Evolutionary conservation across 805 yeast species (phyloP).

Genomic region (Metschnikowia vanudenii): DNA sequence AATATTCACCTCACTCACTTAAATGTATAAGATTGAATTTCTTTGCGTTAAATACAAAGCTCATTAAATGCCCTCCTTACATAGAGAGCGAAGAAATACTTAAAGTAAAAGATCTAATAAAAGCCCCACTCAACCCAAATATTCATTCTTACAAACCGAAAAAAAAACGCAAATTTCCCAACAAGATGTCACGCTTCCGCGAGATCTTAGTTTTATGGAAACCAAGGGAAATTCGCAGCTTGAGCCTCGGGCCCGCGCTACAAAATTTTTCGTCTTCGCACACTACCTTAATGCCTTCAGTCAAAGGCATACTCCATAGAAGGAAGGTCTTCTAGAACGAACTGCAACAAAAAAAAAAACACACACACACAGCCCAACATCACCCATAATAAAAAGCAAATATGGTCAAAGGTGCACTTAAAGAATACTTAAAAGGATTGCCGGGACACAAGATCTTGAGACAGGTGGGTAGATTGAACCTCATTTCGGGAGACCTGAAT

Average conservation of each 20-base stretch:
- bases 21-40: too few relatives aligned
- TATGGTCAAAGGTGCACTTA: slow-evolving; percentile 3
- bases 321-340: neutral
- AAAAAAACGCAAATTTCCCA: too few relatives aligned
- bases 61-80: too few relatives aligned
- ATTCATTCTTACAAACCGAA: too few relatives aligned
- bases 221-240: neutral
- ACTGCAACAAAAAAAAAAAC: neutral
- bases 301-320: neutral
- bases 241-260: neutral
- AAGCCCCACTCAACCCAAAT: too few relatives aligned
- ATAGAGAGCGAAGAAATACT: too few relatives aligned
- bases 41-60: too few relatives aligned
- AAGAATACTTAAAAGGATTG: slow-evolving; percentile 12
- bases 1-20: too few relatives aligned
- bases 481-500: slow-evolving; percentile 48
- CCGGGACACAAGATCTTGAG: slow-evolving; percentile 30
- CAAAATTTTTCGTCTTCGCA: neutral
- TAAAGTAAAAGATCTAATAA: too few relatives aligned
- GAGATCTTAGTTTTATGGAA: too few relatives aligned
- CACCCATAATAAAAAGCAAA: neutral
- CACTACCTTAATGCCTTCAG: neutral
- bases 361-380: neutral
- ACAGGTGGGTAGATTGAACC: slow-evolving; percentile 51
- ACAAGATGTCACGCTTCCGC: too few relatives aligned